A percentile compares a stretch with the other conserved stretches of the same genome.
Evolutionary conservation across 2,329 filamentous ascomycete genomes (phyloP).

Genomic region (Ceratocystis variospora): DNA sequence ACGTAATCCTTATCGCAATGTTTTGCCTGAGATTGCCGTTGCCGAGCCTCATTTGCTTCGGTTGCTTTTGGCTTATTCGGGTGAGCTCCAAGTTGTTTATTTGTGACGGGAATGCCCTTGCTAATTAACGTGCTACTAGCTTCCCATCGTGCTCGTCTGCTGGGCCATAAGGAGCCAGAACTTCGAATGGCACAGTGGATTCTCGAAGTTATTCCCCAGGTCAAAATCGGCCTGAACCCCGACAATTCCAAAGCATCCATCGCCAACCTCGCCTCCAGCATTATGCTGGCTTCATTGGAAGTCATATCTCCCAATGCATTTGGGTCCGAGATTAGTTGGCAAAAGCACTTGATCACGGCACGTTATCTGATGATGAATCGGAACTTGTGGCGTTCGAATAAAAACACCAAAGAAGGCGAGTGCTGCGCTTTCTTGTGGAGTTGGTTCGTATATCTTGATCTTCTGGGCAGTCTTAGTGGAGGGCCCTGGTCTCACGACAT

Average conservation of each 20-base stretch:
- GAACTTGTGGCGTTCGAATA: conserved; percentile 26
- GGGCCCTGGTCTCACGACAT: conserved; percentile 34
- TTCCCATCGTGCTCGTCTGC: conserved; percentile 63
- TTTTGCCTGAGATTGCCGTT: conserved; percentile 48
- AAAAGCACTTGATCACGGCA: conserved; percentile 61
- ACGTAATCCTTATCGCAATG: conserved; percentile 40
- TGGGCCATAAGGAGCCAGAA: conserved; percentile 59
- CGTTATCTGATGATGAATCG: conserved; percentile 52
- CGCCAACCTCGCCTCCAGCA: conserved; percentile 60
- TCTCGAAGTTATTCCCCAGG: conserved; percentile 55
- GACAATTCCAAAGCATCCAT: conserved; percentile 12
- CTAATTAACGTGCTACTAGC: conserved; percentile 29
- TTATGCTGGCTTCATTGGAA: conserved; percentile 72
- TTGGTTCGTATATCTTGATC: conserved; percentile 76
- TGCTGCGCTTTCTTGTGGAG: conserved; percentile 60
- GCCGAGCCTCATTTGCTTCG: conserved; percentile 59
- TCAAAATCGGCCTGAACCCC: not conserved
- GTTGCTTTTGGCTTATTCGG: conserved; percentile 63
- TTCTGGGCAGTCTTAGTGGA: conserved; percentile 58
- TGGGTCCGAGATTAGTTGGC: conserved; percentile 68
- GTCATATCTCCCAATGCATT: conserved; percentile 74
- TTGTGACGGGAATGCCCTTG: not conserved
- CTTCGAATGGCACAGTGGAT: conserved; percentile 72
- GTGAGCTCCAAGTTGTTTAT: conserved; percentile 22
- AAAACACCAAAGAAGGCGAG: conserved; percentile 25